Conservation (phyloP, 176 grass and related monocot genomes). For the Olyra latifolia region DNA sequence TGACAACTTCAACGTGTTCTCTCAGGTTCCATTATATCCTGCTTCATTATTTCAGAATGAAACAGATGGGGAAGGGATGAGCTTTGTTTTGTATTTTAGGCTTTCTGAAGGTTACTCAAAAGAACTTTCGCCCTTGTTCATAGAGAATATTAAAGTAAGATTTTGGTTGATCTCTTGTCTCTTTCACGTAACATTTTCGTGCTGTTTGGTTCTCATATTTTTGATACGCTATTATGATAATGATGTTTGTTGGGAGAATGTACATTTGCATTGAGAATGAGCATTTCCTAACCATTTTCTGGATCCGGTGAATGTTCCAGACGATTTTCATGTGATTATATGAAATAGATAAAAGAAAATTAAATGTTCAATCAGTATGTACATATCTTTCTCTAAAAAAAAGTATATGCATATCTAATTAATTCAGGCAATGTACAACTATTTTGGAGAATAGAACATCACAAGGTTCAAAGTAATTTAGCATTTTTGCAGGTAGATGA, state of each 20-base stretch:
- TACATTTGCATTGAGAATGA: neutral
- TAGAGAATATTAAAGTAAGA: conserved; percentile 85
- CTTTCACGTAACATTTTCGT: neutral
- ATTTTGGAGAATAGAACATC: neutral
- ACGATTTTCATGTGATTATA: neutral
- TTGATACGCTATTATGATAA: neutral
- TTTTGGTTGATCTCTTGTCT: neutral
- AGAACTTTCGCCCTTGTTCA: conserved; percentile 82
- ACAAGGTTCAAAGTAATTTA: neutral
- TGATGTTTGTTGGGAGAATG: neutral
- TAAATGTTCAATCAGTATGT: neutral
- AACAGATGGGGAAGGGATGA: conserved; percentile 90
- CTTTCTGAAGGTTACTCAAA: conserved; percentile 88
- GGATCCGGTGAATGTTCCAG: neutral
- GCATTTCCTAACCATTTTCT: neutral
- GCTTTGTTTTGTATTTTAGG: conserved; percentile 97
- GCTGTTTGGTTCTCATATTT: neutral
- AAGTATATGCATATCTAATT: neutral
- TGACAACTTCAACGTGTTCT: conserved; percentile 37
- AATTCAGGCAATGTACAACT: neutral
- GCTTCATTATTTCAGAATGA: conserved; percentile 97
- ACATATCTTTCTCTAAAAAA: too few relatives aligned
- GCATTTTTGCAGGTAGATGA: neutral
- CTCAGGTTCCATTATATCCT: conserved; percentile 84
- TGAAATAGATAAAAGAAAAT: neutral